Conservation (phyloP, 2,329 filamentous ascomycete species). For the Aspergillus eucalypticola region DNA sequence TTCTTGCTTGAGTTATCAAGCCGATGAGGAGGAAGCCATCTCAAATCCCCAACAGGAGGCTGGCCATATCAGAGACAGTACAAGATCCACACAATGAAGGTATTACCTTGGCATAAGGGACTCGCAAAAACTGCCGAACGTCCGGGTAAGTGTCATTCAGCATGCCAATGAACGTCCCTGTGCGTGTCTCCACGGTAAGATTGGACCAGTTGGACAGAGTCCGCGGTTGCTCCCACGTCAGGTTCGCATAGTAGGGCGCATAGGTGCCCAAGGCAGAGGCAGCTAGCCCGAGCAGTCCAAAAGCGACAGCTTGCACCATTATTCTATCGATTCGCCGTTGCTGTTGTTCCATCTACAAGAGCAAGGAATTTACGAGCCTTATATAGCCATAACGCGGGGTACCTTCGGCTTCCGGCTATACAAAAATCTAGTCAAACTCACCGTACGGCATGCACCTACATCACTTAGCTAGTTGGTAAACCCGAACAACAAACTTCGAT, state of each 20-base stretch:
- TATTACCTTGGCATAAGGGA: slow-evolving; percentile 37
- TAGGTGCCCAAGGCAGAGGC: neutral
- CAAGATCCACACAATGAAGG: neutral
- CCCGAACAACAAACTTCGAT: neutral
- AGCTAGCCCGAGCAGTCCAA: neutral
- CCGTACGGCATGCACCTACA: neutral
- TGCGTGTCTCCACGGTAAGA: slow-evolving; percentile 12
- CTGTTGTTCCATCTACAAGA: too few species aligned
- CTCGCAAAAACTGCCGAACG: slow-evolving; percentile 40
- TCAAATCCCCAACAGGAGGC: neutral
- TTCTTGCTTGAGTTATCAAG: slow-evolving; percentile 13
- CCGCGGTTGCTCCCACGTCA: slow-evolving; percentile 20
- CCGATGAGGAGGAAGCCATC: slow-evolving; percentile 34
- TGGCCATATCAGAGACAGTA: neutral
- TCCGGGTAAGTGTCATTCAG: slow-evolving; percentile 36
- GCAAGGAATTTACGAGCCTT: neutral
- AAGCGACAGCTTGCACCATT: neutral
- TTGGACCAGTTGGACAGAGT: slow-evolving; percentile 21
- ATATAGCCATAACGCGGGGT: neutral
- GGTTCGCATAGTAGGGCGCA: slow-evolving; percentile 19
- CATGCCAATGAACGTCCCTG: slow-evolving; percentile 32
- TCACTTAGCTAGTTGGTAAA: neutral
- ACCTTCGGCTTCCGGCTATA: neutral
- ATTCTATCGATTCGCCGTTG: neutral
- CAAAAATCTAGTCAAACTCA: neutral